A percentile compares a stretch with the other conserved stretches of the same genome.
Conservation (phyloP, 164 flowering plant genomes). For the Vitis labrusca region DNA sequence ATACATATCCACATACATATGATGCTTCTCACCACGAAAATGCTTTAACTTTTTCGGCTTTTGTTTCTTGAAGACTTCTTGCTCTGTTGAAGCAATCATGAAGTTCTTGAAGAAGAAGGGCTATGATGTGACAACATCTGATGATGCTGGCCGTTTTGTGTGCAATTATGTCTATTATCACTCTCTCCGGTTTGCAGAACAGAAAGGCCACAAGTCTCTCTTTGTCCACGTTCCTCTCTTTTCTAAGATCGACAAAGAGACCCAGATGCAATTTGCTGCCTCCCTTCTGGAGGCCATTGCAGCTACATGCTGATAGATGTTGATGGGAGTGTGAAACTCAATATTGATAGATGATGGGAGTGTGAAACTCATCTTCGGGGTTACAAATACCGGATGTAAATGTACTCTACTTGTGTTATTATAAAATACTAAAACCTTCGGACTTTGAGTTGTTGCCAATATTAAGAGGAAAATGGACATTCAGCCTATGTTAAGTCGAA, state of each 20-base stretch:
- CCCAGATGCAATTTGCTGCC: conserved; percentile 59
- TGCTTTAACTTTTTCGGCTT: not conserved
- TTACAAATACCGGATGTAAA: not conserved
- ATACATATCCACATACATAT: too few species aligned
- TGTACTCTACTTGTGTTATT: not conserved
- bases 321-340: not conserved
- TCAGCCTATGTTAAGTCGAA: not conserved
- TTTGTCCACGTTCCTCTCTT: conserved; percentile 75
- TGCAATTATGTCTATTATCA: conserved; percentile 80
- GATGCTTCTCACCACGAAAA: too few species aligned
- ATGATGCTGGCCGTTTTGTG: conserved; percentile 70
- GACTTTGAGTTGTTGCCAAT: not conserved
- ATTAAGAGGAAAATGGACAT: not conserved
- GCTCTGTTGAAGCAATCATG: conserved; percentile 34
- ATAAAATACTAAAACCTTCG: not conserved
- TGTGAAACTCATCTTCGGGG: not conserved
- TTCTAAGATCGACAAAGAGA: conserved; percentile 54
- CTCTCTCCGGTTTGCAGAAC: conserved; percentile 64
- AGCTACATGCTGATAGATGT: conserved; percentile 26
- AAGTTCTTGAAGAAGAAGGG: conserved; percentile 42
- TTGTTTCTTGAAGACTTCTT: conserved; percentile 41
- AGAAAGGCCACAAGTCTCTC: conserved; percentile 59
- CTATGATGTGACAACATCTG: conserved; percentile 41
- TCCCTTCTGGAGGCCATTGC: conserved; percentile 55
- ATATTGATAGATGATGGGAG: not conserved